phyloP scores from a whole-genome alignment of 192 early-diverging fungal species.

The Globomyces pollinis-pini region DNA sequence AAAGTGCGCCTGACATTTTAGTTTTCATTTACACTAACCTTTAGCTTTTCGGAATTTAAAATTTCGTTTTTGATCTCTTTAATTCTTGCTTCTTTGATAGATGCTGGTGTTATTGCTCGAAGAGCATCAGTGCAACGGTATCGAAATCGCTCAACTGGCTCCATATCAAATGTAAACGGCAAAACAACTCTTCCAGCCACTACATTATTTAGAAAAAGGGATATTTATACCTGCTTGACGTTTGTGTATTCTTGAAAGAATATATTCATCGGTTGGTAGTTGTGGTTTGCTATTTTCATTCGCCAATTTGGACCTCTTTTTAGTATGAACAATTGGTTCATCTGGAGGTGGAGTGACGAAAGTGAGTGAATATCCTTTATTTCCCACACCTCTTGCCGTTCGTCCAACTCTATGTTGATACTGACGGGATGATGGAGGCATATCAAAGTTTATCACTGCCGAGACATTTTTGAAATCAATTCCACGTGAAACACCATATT shows the following conservation, averaged over 20 bases:
- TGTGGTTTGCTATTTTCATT: slow-evolving; percentile 10
- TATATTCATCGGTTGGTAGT: slow-evolving; percentile 45
- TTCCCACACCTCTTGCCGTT: slow-evolving; percentile 82
- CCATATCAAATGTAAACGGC: slow-evolving; percentile 83
- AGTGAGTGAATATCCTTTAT: slow-evolving; percentile 80
- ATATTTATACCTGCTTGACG: slow-evolving; percentile 51
- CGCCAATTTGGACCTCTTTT: slow-evolving; percentile 18
- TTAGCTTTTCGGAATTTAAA: slow-evolving; percentile 89
- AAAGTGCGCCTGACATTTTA: slow-evolving; percentile 65
- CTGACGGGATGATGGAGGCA: slow-evolving; percentile 73
- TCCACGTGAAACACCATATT: slow-evolving; percentile 93
- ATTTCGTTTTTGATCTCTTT: slow-evolving; percentile 95
- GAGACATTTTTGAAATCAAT: slow-evolving; percentile 91
- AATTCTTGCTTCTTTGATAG: slow-evolving; percentile 84
- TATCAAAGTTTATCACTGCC: slow-evolving; percentile 96
- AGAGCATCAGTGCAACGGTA: slow-evolving; percentile 88
- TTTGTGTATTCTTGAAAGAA: slow-evolving; percentile 68
- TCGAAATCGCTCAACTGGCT: slow-evolving; percentile 80
- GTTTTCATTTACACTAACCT: slow-evolving; percentile 32
- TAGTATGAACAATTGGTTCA: slow-evolving; percentile 17
- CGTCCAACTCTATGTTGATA: slow-evolving; percentile 94
- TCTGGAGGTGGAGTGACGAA: slow-evolving; percentile 63
- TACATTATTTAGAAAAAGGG: background rate
- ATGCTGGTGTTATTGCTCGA: slow-evolving; percentile 59
- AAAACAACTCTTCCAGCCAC: slow-evolving; percentile 42